phyloP scores from a whole-genome alignment of 768 basidiomycete species.

The Collybiopsis luxurians region DNA sequence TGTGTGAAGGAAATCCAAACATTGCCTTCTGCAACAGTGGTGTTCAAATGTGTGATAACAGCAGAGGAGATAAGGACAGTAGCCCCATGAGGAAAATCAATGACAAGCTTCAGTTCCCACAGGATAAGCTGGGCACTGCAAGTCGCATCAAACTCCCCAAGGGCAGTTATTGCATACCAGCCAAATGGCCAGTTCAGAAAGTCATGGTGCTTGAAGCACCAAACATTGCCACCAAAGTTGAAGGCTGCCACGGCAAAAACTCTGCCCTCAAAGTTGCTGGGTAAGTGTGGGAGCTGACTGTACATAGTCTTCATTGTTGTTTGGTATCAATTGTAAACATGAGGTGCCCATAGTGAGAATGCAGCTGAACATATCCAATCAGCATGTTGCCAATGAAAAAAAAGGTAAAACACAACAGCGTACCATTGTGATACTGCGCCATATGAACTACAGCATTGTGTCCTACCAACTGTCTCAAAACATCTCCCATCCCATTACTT shows the following conservation, averaged over 20 bases:
- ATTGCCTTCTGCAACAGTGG: constrained; percentile 5
- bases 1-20: constrained; percentile 11
- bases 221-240: constrained; percentile 19
- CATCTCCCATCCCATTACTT: no score
- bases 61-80: constrained; percentile 12
- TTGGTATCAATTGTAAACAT: constrained; percentile 8
- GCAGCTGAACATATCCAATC: no score
- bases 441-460: no score
- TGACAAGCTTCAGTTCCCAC: constrained; percentile 5
- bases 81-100: constrained; percentile 13
- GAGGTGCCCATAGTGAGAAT: constrained; percentile 13
- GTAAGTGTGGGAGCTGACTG: neutral
- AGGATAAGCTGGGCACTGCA: constrained; percentile 13
- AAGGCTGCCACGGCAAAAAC: constrained; percentile 19
- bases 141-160: neutral
- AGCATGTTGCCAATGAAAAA: no score
- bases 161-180: constrained; percentile 19
- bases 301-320: neutral
- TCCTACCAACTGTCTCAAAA: no score
- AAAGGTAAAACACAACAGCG: no score
- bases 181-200: constrained; percentile 17
- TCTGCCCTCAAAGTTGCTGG: constrained; percentile 11
- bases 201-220: constrained; percentile 16
- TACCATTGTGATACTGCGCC: no score
- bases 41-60: constrained; percentile 14